Base-by-base conservation (phyloP, 352 stramenopile species). In the Phytophthora citricola region DNA sequence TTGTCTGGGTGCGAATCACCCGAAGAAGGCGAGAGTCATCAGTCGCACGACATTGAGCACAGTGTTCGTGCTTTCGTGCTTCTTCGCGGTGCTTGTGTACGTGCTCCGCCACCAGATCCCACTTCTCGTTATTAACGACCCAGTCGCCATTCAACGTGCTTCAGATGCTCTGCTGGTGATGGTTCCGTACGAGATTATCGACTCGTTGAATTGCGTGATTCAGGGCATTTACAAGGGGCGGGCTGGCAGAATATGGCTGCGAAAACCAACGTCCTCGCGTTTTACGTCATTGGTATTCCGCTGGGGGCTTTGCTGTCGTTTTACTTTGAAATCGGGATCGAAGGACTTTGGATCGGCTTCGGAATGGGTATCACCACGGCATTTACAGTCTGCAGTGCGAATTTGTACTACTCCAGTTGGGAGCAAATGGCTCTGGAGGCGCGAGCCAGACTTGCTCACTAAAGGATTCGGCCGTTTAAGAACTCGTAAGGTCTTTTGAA, bases 321-420 rank as follows among this genome's bases (percentile, higher is more conserved):
- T 46, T 41, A 66, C 43, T 79, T 76, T 22, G 56, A 68, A 29
- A 70, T 76, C 50, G 66, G 68, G 24, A 68, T 93, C 43, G 85
- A 87, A 58, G 89, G 89, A 5, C 73, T 97, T 8, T 97, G 89
- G 89, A 76, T 91, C 22, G 87, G 87, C 44, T 93, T 97, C 17
- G 71, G 75, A 38, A 73, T 65, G 24, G 79, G 79, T 20, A 79
- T 83, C 41, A 43, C 58, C 38, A 76, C 73, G 9, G 78, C 81
- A 6, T 78, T 83, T 24, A 63, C 58, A 15, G 51, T 81, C n/a
- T 91, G 75, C 50, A 70, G 62, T 39, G 68, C 73, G 12, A 68
- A 81, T 40, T 52, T 91, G 17, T 84, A 82, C 57, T 71, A 79
- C 55, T 61, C 79, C n/a, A 87, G 74, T 68, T 91, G 82, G 82